Conservation (phyloP, 345 rosid genomes). For the Stellera chamaejasme region DNA sequence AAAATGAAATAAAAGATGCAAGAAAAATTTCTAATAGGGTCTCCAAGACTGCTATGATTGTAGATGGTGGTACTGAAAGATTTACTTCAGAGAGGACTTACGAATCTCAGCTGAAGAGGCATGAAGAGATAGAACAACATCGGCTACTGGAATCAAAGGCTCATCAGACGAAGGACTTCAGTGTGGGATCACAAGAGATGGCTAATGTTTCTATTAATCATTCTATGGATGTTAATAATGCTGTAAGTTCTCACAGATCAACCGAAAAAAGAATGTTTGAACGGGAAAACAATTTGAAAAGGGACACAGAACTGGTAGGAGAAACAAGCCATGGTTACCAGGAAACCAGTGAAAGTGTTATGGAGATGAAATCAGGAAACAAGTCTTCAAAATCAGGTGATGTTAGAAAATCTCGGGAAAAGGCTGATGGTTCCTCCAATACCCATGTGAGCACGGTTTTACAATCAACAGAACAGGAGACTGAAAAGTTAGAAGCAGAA, state of each 20-base stretch:
- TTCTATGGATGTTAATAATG: constrained; percentile 23
- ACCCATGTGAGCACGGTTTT: constrained; percentile 30
- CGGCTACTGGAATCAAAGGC: constrained; percentile 24
- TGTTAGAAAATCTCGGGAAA: constrained; percentile 23
- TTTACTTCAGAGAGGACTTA: constrained; percentile 34
- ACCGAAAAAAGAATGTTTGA: constrained; percentile 34
- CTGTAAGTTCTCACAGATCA: constrained; percentile 27
- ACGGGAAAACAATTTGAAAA: constrained; percentile 28
- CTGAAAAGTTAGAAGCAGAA: constrained; percentile 25
- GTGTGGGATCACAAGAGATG: constrained; percentile 30
- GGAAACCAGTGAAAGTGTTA: constrained; percentile 24
- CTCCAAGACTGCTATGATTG: constrained; percentile 23
- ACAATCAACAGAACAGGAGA: constrained; percentile 23
- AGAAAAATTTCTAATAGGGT: constrained; percentile 15
- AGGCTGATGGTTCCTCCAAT: constrained; percentile 27
- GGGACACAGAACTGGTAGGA: constrained; percentile 22
- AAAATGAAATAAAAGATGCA: constrained; percentile 27
- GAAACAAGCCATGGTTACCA: constrained; percentile 20
- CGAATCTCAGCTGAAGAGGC: constrained; percentile 30
- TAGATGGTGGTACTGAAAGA: constrained; percentile 26
- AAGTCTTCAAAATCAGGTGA: constrained; percentile 20
- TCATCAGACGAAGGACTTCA: constrained; percentile 27
- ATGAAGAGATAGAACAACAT: constrained; percentile 32
- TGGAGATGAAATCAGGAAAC: constrained; percentile 23
- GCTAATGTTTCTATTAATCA: constrained; percentile 26